Evolutionary conservation across 805 yeast genomes (phyloP), one percentile per base, ranked within the genome.

Genomic region (Sugiyamaella smithiae): DNA sequence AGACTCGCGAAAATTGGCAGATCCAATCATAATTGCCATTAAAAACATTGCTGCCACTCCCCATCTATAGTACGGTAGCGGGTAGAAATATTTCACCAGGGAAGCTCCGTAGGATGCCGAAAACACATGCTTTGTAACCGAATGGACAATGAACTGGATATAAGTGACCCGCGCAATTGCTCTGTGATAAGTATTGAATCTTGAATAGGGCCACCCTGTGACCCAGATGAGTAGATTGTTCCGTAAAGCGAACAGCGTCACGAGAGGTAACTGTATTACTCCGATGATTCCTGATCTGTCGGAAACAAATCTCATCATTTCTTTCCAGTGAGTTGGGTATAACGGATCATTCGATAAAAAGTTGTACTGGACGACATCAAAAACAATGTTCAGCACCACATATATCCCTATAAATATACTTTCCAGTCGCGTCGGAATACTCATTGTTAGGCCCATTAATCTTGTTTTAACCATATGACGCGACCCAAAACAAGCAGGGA

Each of bases 141-240:
- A 68, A 51, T 82, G 87, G 5, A 78, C 59, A 2, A 81, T 59
- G 35, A 79, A 57, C 24, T 72, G 65, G 1, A 72, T 44, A 29
- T 67, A 62, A 1, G 70, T 59, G 9, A 73, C 63, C 52, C 86
- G 69, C 1, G 81, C 73, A 6, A 79, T 53, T 67, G 84, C 81
- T 45, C 83, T 72, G 60, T 82, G 88, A 57, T 74, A 77, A 25
- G 76, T 67, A 40, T 80, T 69, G 59, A 79, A 82, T 19, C 82
- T 71, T 0, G 82, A 66, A 51, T 67, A 74, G 12, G 69, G 68
- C 83, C 84, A 78, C 22, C 83, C 76, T 1, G 87, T 78, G 14
- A 77, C 14, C 77, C 78, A 77, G 51, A 75, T 80, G 49, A 82
- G 62, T 43, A 83, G 62, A 58, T 82, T 82, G 63, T 82, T 82